Evolutionary conservation across 257 asterid genomes (phyloP).

Genomic region (Jaltomata sinuosa): DNA sequence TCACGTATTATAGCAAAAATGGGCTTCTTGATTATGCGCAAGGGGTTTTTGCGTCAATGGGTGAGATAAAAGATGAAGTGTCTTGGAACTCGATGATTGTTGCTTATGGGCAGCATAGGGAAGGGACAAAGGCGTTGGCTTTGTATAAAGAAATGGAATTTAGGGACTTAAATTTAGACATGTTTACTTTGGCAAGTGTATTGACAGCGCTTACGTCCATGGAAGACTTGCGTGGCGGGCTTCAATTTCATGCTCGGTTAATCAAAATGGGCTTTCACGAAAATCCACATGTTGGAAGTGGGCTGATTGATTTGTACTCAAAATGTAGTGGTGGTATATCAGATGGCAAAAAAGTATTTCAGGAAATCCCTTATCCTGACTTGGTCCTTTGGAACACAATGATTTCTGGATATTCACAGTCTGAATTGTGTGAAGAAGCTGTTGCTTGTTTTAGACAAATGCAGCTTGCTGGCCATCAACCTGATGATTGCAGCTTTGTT

Average conservation of each 20-base stretch:
- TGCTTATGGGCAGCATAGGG: conserved; percentile 50
- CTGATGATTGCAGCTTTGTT: conserved; percentile 70
- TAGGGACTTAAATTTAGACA: conserved; percentile 33
- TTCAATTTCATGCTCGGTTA: conserved; percentile 55
- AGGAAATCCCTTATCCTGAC: conserved; percentile 43
- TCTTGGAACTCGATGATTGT: conserved; percentile 87
- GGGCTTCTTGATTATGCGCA: conserved; percentile 35
- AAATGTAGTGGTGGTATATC: conserved; percentile 42
- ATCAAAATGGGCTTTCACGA: conserved; percentile 50
- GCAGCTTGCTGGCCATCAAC: conserved; percentile 50
- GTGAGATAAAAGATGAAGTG: conserved; percentile 48
- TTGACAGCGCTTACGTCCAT: conserved; percentile 60
- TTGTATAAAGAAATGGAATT: conserved; percentile 56
- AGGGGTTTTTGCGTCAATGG: conserved; percentile 41
- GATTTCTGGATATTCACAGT: conserved; percentile 59
- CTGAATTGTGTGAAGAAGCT: conserved; percentile 53
- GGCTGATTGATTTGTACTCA: conserved; percentile 59
- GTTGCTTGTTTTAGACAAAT: conserved; percentile 49
- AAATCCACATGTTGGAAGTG: conserved; percentile 61
- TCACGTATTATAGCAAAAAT: conserved; percentile 45
- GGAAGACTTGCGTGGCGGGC: conserved; percentile 60
- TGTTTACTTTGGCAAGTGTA: conserved; percentile 70
- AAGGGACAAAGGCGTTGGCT: conserved; percentile 50
- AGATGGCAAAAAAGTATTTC: conserved; percentile 38
- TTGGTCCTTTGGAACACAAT: conserved; percentile 73